Conservation (phyloP, 1,139 yeast species). For the Candida tetrigidarum region DNA sequence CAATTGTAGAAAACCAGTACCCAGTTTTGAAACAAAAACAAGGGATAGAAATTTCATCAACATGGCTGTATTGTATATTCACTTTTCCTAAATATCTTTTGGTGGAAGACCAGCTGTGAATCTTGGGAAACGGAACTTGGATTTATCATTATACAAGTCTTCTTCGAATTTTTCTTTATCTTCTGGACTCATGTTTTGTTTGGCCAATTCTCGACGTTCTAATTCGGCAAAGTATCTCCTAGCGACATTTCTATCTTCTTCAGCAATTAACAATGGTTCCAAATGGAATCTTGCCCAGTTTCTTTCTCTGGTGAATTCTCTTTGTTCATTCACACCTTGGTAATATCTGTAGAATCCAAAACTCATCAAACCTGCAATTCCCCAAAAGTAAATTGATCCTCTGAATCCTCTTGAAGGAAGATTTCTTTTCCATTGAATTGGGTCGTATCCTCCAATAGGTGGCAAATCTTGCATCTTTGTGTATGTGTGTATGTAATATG, state of each 20-base stretch:
- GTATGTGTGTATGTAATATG: not conserved
- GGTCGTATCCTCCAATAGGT: conserved; percentile 85
- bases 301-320: conserved; percentile 77
- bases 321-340: conserved; percentile 74
- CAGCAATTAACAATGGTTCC: conserved; percentile 79
- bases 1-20: no score
- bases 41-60: no score
- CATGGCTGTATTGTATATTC: no score
- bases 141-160: conserved; percentile 49
- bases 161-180: conserved; percentile 45
- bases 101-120: conserved; percentile 48
- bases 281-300: conserved; percentile 78
- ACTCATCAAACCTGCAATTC: conserved; percentile 63
- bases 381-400: conserved; percentile 71
- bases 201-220: conserved; percentile 64
- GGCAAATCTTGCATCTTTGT: conserved; percentile 75
- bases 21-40: no score
- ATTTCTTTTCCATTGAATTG: conserved; percentile 89
- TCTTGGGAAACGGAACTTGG: conserved; percentile 50
- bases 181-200: conserved; percentile 47
- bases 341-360: conserved; percentile 75
- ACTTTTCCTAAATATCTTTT: not conserved
- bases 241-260: conserved; percentile 77
- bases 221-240: conserved; percentile 72
- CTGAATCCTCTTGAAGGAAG: conserved; percentile 86